Base-by-base conservation (phyloP, 768 basidiomycete species). In the Cystofilobasidium bisporidii region DNA sequence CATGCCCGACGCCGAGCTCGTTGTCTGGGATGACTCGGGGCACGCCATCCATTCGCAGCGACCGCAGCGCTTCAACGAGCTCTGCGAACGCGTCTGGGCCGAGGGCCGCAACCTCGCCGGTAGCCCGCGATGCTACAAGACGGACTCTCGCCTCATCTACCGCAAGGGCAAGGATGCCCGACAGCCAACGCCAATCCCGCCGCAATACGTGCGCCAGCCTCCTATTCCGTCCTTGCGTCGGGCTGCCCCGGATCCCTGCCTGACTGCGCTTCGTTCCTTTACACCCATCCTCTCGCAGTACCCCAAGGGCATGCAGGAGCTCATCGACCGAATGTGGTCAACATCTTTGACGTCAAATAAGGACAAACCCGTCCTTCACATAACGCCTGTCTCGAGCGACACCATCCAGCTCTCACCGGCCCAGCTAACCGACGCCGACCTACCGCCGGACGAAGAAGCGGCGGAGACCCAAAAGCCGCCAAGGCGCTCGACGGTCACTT, bases 41-140 rank as follows among this genome's bases (percentile, higher is more conserved):
- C 65, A 67, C 48, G 65, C 65, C 3, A 67, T 65, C n/a, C 64
- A 65, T 32, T 47, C 43, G 10, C 64, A 65, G 24, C 22, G 22
- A 56, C 28, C 64, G 17, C 18, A 56, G 2, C 57, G 64, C 1
- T 65, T 65, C n/a, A 65, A 65, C 64, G 32, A 43, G 28, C 57
- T 65, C 8, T 33, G 33, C 30, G 57, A 59, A 43, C 36, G 64
- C 17, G 57, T 59, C 1, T 28, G 41, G 30, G 36, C 22, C 14
- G 43, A 65, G 17, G 64, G 64, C 17, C 53, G 64, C n/a, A 43
- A 28, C 4, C 28, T 43, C 11, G 28, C 64, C 14, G 64, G 64
- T 17, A 40, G 56, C 18, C 56, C 64, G 22, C 26, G 43, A 2
- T 30, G 26, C 24, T 50, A 18, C 32, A 11, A 45, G 24, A 41